Percentiles rank a stretch among this genome's conserved stretches.
phyloP scores from a whole-genome alignment of 768 basidiomycete species.

The Multifurca ochricompacta region DNA sequence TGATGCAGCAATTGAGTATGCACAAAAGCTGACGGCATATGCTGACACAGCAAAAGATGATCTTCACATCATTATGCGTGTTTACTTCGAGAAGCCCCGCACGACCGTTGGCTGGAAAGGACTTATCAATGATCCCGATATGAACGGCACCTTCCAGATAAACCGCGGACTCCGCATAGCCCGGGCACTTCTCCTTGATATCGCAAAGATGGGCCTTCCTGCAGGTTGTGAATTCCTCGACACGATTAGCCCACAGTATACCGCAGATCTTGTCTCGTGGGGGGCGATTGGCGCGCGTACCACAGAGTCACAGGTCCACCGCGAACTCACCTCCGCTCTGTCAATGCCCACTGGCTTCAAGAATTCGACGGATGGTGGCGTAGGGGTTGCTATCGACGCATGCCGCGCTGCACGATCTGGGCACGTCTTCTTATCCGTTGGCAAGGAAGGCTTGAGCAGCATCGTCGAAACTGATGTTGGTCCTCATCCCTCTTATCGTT shows the following conservation, averaged over 20 bases:
- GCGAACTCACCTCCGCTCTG: slow-evolving; percentile 79
- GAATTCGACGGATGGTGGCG: slow-evolving; percentile 92
- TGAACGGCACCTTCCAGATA: slow-evolving; percentile 91
- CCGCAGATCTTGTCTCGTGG: slow-evolving; percentile 90
- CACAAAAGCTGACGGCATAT: slow-evolving; percentile 67
- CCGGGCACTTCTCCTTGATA: slow-evolving; percentile 76
- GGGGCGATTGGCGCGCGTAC: slow-evolving; percentile 94
- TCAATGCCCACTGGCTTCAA: slow-evolving; percentile 98
- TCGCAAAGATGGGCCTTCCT: slow-evolving; percentile 86
- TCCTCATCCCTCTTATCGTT: neutral
- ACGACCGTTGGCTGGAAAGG: slow-evolving; percentile 99
- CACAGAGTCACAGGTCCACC: slow-evolving; percentile 89
- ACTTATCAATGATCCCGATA: slow-evolving; percentile 93
- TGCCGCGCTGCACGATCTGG: slow-evolving; percentile 86
- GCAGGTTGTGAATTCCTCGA: slow-evolving; percentile 96
- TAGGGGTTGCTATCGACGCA: slow-evolving; percentile 89
- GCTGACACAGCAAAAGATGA: slow-evolving; percentile 77
- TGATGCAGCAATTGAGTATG: slow-evolving; percentile 82
- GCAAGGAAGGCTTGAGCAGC: slow-evolving; percentile 90
- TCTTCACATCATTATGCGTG: slow-evolving; percentile 92
- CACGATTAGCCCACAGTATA: slow-evolving; percentile 76
- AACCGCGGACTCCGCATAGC: slow-evolving; percentile 92
- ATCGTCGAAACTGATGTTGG: slow-evolving; percentile 87
- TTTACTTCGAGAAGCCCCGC: slow-evolving; percentile 95
- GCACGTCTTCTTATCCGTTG: slow-evolving; percentile 95